Conservation (phyloP, 2,329 filamentous ascomycete genomes). For the Dothiorella sarmentorum region DNA sequence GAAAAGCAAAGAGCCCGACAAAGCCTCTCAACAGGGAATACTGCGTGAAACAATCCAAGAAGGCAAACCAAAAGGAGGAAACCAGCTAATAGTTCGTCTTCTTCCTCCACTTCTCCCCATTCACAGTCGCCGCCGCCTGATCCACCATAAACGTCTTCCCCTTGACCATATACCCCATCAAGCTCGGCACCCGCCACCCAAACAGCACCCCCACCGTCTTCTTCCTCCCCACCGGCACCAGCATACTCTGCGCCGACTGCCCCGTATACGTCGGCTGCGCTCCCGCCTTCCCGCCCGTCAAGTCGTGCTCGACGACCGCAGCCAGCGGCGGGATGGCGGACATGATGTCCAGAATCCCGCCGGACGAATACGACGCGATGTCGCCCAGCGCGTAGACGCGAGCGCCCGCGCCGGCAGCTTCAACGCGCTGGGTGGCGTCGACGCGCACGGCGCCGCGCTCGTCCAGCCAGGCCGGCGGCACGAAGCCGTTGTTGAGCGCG, state of each 20-base stretch:
- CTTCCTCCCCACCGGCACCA: background rate
- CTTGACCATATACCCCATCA: constrained; percentile 22
- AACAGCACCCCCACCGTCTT: background rate
- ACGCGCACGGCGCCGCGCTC: constrained; percentile 26
- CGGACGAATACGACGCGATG: constrained; percentile 29
- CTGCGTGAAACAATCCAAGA: background rate
- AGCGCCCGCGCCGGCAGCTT: constrained; percentile 20
- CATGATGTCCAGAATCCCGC: constrained; percentile 30
- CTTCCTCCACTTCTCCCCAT: constrained; percentile 17
- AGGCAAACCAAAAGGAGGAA: background rate
- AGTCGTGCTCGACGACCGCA: constrained; percentile 5
- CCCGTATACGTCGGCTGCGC: background rate
- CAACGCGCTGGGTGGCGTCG: constrained; percentile 18
- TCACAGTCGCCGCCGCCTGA: constrained; percentile 18
- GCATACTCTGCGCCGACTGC: background rate
- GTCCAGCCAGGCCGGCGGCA: constrained; percentile 27
- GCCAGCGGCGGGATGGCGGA: constrained; percentile 22
- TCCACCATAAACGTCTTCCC: constrained; percentile 21
- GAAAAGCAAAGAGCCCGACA: no score
- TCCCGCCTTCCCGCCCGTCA: background rate
- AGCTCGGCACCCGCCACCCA: constrained; percentile 8
- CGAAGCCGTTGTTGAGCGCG: constrained; percentile 28
- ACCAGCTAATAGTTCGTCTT: background rate
- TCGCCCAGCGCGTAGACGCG: constrained; percentile 36
- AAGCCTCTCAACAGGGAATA: background rate